These are phyloP conservation scores for Aspergillus glaucus DNA, from an alignment of 2,329 filamentous ascomycete genomes.

Conservation along the genomic window DNA sequence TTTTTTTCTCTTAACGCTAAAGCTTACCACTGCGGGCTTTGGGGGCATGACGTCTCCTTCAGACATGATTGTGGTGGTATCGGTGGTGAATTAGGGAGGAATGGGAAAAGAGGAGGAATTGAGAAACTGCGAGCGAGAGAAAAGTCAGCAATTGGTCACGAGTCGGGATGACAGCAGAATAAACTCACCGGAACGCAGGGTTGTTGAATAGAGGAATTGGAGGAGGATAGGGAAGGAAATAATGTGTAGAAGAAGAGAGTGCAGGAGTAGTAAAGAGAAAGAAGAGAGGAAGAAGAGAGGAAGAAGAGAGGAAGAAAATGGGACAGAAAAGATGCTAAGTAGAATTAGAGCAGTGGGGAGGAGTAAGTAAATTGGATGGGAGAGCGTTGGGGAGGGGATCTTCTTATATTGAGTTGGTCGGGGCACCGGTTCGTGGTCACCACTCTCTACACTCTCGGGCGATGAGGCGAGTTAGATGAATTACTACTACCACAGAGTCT, in stretches of 20 bases:
- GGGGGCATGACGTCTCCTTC: slow-evolving; percentile 28
- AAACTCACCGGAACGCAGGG: too few relatives aligned
- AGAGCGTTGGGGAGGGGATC: too few relatives aligned
- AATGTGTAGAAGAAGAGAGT: not conserved
- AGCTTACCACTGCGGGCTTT: slow-evolving; percentile 37
- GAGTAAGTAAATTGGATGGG: too few relatives aligned
- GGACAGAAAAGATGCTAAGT: not conserved
- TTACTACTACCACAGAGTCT: too few relatives aligned
- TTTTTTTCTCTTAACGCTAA: not conserved
- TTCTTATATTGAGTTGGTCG: too few relatives aligned
- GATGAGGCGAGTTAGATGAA: too few relatives aligned
- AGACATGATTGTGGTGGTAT: slow-evolving; percentile 26
- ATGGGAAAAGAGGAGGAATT: slow-evolving; percentile 1
- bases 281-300: not conserved
- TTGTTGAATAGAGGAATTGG: too few relatives aligned
- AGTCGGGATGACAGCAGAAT: too few relatives aligned
- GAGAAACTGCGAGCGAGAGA: not conserved
- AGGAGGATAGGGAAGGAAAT: not conserved
- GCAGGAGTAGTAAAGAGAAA: not conserved
- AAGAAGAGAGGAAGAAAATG: not conserved
- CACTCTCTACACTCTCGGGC: too few relatives aligned
- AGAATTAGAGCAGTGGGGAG: not conserved
- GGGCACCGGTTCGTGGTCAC: too few relatives aligned
- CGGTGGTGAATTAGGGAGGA: not conserved
- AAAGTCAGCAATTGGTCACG: not conserved